phyloP scores from a whole-genome alignment of 2,329 filamentous ascomycete species.

The Apiospora kogelbergensis region DNA sequence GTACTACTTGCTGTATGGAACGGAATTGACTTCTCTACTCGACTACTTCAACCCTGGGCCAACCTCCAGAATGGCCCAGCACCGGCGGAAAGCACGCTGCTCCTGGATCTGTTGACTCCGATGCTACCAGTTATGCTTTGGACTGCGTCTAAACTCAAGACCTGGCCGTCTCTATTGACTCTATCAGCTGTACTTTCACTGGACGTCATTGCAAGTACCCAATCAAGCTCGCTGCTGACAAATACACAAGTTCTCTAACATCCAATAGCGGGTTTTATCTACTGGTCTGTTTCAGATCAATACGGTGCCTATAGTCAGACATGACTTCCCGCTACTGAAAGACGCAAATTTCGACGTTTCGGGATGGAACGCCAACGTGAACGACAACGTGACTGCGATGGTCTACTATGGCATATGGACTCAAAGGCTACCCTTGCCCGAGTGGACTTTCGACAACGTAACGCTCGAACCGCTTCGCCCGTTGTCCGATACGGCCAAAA shows the following conservation, averaged over 20 bases:
- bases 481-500: not conserved
- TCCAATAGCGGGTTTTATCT: not conserved
- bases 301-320: not conserved
- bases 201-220: not conserved
- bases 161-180: not conserved
- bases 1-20: slow-evolving; percentile 9
- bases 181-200: not conserved
- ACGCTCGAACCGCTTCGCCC: not conserved
- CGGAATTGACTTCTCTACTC: slow-evolving; percentile 7
- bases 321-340: not conserved
- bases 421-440: not conserved
- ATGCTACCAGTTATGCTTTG: not conserved
- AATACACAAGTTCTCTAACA: not conserved
- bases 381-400: not conserved
- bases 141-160: not conserved
- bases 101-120: slow-evolving; percentile 9
- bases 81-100: not conserved
- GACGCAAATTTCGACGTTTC: not conserved
- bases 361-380: not conserved
- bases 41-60: slow-evolving; percentile 11
- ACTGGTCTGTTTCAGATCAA: not conserved
- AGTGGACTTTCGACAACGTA: not conserved
- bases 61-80: slow-evolving; percentile 7
- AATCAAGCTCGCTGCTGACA: not conserved
- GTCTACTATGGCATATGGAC: not conserved